Evolutionary conservation across 352 stramenopile genomes (phyloP), one percentile per base, ranked within the genome.

Genomic region (Pythium vanterpoolii): DNA sequence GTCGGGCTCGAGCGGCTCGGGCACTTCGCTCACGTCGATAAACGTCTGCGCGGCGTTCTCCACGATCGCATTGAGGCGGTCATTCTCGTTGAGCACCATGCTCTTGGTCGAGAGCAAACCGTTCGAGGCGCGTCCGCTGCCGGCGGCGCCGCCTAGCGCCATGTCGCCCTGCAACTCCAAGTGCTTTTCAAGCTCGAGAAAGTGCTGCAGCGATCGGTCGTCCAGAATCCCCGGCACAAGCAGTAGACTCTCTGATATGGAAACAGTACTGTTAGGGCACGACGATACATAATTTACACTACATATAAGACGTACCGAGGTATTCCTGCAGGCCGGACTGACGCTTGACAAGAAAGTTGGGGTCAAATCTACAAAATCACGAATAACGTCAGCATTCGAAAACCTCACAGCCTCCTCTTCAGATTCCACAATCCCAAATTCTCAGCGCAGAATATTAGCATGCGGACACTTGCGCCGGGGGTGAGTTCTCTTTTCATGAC

Each of bases 11-110:
- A 93, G 76, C 19, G 83, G 83, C 52, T 91, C 83, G 4, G 83
- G 78, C 0, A 93, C 76, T 62, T 93, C 81, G 45, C 78, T 90
- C 44, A 93, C 87, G 53, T 93, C 81, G 51, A 93, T 91, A 44
- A 93, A 89, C 19, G 77, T 80, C 67, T 91, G 81, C 36, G 77
- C 77, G 11, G 81, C 79, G 46, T 69, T 89, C 54, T 91, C 81
- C 9, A 93, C 81, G 42, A 93, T 93, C 16, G 73, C 77, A 42
- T 72, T 90, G 27, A 90, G 74, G 6, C 83, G 79, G 56, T 93
- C 83, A 55, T 87, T 86, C 59, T 93, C 83, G 48, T 72, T 91
- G 50, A 91, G 30, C 23, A 80, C 34, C 33, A 71, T 71, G 10
- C 69, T 79, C 65, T 87, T 90, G 59, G 70, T 72, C 3, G 66